Base-by-base conservation (phyloP, 2,329 filamentous ascomycete species). In the Colletotrichum sojae region DNA sequence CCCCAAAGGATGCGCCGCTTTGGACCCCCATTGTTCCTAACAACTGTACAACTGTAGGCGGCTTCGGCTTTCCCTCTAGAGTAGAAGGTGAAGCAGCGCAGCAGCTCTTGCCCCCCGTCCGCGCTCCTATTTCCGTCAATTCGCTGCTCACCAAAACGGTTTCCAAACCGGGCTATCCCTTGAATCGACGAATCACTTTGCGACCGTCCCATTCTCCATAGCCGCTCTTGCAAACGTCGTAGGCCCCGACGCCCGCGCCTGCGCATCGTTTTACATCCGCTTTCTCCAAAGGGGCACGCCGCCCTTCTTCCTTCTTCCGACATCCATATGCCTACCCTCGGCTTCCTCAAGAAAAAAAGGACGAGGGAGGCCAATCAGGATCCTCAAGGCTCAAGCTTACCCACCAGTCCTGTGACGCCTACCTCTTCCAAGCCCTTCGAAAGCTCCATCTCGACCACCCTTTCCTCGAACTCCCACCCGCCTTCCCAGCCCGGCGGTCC, bases 311-410 rank as follows among this genome's bases (percentile, higher is more conserved):
- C 73, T 71, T 73, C 75, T 76, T 36, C 63, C 69, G 63, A 55
- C 65, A 53, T 63, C 74, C 80, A 77, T 78, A 98, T 99, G 96
- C 96, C 95, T 91, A 93, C 90, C 82, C 89, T 98, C 86, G 94
- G 94, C 83, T 94, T 98, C 80, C 90, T 98, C 80, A 98, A 98
- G 89, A 98, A 97, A 90, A 97, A 97, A 89, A 92, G 94, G 89
- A 97, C 94, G 84, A 97, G 94, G 90, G 94, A 98, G 86, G 92
- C 90, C 79, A 89, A 91, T 79, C 86, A 89, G 79, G 90, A 93
- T 80, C 88, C 87, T 75, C 89, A 90, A 77, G 86, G 90, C 77
- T 86, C 86, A 73, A 92, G 88, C 78, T 88, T 92, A 79, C 86
- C 89, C 74, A 87, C 86, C 73, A 91, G 89, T 76, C 88, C 89